Conservation (phyloP, 192 early-diverging fungal genomes). For the Glomus cerebriforme region DNA sequence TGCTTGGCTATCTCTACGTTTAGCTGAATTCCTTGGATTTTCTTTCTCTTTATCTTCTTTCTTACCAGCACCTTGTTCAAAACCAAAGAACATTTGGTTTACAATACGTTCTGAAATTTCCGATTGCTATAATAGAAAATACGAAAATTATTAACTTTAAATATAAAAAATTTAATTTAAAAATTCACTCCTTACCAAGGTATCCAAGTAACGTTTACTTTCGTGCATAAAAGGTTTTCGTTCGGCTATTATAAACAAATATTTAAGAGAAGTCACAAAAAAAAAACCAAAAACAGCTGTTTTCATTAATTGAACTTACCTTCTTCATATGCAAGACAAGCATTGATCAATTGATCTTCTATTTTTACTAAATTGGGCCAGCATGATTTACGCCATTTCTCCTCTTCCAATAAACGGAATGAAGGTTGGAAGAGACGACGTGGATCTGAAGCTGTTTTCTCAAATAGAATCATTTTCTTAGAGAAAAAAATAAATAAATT, state of each 20-base stretch:
- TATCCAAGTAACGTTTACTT: conserved; percentile 27
- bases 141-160: neutral
- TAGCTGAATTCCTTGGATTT: neutral
- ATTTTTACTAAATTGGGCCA: conserved; percentile 70
- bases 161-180: neutral
- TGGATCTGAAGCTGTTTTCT: conserved; percentile 75
- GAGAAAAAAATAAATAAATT: neutral
- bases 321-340: conserved; percentile 57
- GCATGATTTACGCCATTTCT: conserved; percentile 75
- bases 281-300: neutral
- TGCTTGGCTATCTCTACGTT: neutral
- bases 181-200: neutral
- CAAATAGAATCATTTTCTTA: conserved; percentile 77
- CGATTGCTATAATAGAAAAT: neutral
- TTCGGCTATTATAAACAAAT: neutral
- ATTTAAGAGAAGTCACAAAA: too few species aligned
- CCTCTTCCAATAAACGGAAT: conserved; percentile 82
- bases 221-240: conserved; percentile 35
- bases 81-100: conserved; percentile 36
- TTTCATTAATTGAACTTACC: conserved; percentile 35
- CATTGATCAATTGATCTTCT: conserved; percentile 58
- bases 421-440: conserved; percentile 69
- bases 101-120: conserved; percentile 33
- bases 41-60: neutral
- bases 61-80: conserved; percentile 10